Evolutionary conservation across 176 grass and related monocot species (phyloP).

Genomic region (Dactylis glomerata): DNA sequence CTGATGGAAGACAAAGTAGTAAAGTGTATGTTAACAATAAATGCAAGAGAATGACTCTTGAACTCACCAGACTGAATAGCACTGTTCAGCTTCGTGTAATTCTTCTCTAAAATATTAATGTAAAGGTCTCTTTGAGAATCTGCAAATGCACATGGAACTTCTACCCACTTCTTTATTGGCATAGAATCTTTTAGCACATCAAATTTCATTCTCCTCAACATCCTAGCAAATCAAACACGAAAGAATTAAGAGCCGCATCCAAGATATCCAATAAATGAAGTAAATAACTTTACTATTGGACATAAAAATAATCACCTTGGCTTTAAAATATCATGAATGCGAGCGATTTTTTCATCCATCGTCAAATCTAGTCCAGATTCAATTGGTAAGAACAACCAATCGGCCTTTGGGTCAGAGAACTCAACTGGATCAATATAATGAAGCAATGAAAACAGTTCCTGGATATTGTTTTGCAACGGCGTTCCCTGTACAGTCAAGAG

Average conservation of each 20-base stretch:
- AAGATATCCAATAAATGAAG: not conserved
- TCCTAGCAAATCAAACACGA: constrained; percentile 43
- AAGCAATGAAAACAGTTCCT: constrained; percentile 74
- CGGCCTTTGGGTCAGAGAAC: constrained; percentile 58
- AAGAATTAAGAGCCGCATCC: constrained; percentile 23
- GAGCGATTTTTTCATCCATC: constrained; percentile 48
- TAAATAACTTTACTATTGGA: not conserved
- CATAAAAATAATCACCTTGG: constrained; percentile 39
- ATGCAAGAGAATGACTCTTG: not conserved
- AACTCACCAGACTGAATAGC: constrained; percentile 52
- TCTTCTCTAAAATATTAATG: constrained; percentile 69
- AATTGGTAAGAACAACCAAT: constrained; percentile 44
- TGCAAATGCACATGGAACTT: constrained; percentile 69
- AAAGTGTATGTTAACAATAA: not conserved
- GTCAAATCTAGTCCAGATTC: constrained; percentile 26
- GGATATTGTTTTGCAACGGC: constrained; percentile 54
- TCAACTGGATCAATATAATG: constrained; percentile 68
- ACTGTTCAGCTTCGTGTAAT: constrained; percentile 58
- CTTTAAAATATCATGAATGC: constrained; percentile 64
- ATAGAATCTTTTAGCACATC: constrained; percentile 54
- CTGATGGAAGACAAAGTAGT: not conserved
- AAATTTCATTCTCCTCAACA: constrained; percentile 71
- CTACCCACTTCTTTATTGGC: constrained; percentile 72
- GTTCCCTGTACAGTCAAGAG: constrained; percentile 45
- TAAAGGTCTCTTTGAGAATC: constrained; percentile 68